Evolutionary conservation across 805 yeast genomes (phyloP).

Genomic region (Candida rishiriensis): DNA sequence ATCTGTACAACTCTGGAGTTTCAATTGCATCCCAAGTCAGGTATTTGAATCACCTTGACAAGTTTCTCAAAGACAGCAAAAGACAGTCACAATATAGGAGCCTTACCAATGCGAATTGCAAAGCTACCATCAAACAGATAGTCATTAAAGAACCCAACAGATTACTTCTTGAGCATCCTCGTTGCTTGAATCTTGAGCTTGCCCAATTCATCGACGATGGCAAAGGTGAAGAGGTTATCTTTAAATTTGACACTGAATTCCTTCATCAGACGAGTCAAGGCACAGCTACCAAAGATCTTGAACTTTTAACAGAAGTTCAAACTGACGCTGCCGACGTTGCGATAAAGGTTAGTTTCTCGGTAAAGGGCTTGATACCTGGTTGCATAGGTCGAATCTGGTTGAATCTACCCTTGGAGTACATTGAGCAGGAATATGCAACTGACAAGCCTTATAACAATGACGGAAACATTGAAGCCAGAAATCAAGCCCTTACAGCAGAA

Average conservation of each 20-base stretch:
- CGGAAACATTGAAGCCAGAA: not conserved
- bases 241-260: no score
- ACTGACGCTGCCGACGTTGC: no score
- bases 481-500: not conserved
- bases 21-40: slow-evolving; percentile 66
- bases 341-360: no score
- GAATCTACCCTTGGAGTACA: no score
- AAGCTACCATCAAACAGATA: slow-evolving; percentile 2
- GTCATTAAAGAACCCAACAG: slow-evolving; percentile 5
- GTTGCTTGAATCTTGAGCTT: not conserved
- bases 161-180: not conserved
- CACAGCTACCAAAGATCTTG: no score
- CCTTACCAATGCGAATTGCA: slow-evolving; percentile 3
- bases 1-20: slow-evolving; percentile 57
- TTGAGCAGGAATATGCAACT: no score
- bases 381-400: no score
- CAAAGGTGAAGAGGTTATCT: not conserved
- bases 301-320: no score
- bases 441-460: not conserved
- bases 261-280: no score
- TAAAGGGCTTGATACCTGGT: no score
- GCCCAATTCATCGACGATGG: not conserved
- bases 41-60: slow-evolving; percentile 52
- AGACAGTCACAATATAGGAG: slow-evolving; percentile 4
- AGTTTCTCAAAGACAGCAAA: slow-evolving; percentile 8